Evolutionary conservation across 192 early-diverging fungal species (phyloP), one percentile per base, ranked within the genome.

Genomic region (Umbelopsis vinacea): DNA sequence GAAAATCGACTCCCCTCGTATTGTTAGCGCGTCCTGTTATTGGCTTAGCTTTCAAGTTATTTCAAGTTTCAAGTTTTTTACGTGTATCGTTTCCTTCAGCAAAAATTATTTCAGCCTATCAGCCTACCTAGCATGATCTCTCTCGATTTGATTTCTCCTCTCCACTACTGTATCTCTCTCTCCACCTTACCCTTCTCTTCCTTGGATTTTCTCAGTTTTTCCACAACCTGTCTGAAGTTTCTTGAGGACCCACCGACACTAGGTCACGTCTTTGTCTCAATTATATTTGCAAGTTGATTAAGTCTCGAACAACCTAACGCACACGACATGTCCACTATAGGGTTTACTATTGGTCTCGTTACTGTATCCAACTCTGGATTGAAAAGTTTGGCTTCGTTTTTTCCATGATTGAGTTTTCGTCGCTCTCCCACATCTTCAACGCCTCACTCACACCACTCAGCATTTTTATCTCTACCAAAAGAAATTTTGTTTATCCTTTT

Each of bases 341-440:
- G 57, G 57, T 33, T 37, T 63, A 17, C 12, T 12, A 37, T 15
- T 26, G 26, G 17, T 19, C 15, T 37, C 12, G 33, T 29, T 14
- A 17, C 14, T 19, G 57, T 33, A 35, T n/a, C 0, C 57, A n/a
- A 6, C 2, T 4, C 3, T 29, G 26, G 33, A 37, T 35, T 37
- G 33, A 63, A 63, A 63, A 63, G 57, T 63, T 63, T 29, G 57
- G 57, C 57, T 50, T 63, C 57, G 57, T 37, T 63, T 37, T 63
- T 43, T 63, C 26, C 57, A n/a, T 63, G 57, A 37, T 63, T 63
- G 33, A 29, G 33, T 63, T 63, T 5, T 5, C 57, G 29, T 12
- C 29, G 26, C 29, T 21, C 7, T 37, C 11, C 17, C 19, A 17
- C 15, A 7, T 63, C 57, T 14, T 63, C 57, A 26, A 63, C 57